These are phyloP conservation scores for Ceratocystis eucalypticola DNA, from an alignment of 2,329 filamentous ascomycete species.

Conservation along the genomic window DNA sequence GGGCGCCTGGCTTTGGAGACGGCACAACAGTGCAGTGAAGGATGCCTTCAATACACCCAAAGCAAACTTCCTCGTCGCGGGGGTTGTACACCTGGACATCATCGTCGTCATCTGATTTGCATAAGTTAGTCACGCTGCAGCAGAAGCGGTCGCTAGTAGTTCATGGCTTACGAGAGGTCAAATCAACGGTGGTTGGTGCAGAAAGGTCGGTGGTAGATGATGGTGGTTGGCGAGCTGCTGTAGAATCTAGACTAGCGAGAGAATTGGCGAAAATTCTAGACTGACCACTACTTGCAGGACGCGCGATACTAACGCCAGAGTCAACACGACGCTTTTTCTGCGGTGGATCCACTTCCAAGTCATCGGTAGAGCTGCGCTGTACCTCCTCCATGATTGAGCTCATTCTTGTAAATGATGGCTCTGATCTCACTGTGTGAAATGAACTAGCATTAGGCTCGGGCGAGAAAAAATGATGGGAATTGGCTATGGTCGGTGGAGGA, in stretches of 20 bases:
- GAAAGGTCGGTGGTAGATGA: not conserved
- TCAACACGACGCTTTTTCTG: slow-evolving; percentile 15
- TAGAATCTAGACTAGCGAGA: not conserved
- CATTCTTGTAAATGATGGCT: slow-evolving; percentile 18
- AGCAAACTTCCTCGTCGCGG: slow-evolving; percentile 61
- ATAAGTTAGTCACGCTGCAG: slow-evolving; percentile 25
- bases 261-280: not conserved
- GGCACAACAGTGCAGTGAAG: slow-evolving; percentile 58
- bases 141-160: no score
- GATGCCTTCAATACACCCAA: slow-evolving; percentile 58
- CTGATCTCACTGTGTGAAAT: slow-evolving; percentile 18
- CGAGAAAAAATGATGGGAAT: slow-evolving; percentile 4
- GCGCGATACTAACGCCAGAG: slow-evolving; percentile 8
- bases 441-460: not conserved
- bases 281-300: slow-evolving; percentile 12
- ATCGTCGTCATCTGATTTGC: slow-evolving; percentile 41
- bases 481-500: slow-evolving; percentile 7
- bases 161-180: slow-evolving; percentile 36
- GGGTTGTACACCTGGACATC: slow-evolving; percentile 44
- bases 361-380: not conserved
- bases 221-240: not conserved
- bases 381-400: slow-evolving; percentile 11
- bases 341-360: slow-evolving; percentile 15
- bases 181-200: slow-evolving; percentile 40
- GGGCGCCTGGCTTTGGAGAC: slow-evolving; percentile 49